Evolutionary conservation across 2,329 filamentous ascomycete species (phyloP).

Genomic region (Chalaropsis ovoidea): DNA sequence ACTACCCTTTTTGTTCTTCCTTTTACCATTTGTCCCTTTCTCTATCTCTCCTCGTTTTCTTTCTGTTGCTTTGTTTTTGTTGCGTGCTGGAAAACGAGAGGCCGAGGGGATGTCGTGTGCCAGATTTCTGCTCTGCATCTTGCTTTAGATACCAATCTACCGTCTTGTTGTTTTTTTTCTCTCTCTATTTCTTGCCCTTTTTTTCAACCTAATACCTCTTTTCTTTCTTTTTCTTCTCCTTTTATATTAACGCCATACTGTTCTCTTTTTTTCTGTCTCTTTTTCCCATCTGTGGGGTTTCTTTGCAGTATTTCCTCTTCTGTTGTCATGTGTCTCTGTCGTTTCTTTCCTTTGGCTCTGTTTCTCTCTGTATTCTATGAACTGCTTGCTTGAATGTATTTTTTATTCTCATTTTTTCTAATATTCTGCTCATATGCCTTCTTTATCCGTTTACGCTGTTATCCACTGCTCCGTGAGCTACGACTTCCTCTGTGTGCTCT

Average conservation of each 20-base stretch:
- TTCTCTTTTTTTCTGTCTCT: constrained; percentile 1
- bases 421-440: too few species aligned
- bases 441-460: too few species aligned
- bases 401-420: background rate
- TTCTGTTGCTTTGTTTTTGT: constrained; percentile 7
- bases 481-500: too few species aligned
- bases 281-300: background rate
- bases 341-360: background rate
- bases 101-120: constrained; percentile 1
- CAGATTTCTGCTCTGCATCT: constrained; percentile 15
- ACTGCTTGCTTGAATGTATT: background rate
- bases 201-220: constrained; percentile 11
- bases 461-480: too few species aligned
- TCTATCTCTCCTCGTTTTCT: background rate
- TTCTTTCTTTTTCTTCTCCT: constrained; percentile 3
- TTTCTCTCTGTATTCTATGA: background rate
- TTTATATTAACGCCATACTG: background rate
- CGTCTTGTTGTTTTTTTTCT: constrained; percentile 17
- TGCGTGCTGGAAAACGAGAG: background rate
- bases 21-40: background rate
- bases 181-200: background rate
- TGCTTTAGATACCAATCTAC: constrained; percentile 23
- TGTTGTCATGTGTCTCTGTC: background rate
- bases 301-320: background rate
- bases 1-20: background rate